phyloP scores from a whole-genome alignment of 2,329 filamentous ascomycete species.

The Colletotrichum spaethianum region DNA sequence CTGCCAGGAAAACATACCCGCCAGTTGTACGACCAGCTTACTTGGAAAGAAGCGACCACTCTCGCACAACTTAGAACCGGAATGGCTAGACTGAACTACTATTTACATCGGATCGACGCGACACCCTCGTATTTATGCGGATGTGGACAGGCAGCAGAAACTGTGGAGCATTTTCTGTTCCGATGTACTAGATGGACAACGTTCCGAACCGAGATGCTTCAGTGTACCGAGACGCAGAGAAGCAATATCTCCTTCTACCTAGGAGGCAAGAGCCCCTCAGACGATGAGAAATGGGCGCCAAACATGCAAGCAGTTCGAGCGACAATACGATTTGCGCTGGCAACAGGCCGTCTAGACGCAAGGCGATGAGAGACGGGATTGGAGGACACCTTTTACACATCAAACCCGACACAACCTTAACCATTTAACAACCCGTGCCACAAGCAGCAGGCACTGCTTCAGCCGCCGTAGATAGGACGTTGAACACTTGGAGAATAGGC shows the following conservation, averaged over 20 bases:
- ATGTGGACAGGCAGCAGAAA: constrained; percentile 44
- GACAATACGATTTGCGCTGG: neutral
- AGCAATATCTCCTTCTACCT: neutral
- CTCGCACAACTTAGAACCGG: neutral
- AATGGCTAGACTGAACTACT: constrained; percentile 42
- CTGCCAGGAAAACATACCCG: neutral
- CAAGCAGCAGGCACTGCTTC: neutral
- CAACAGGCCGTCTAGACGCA: neutral
- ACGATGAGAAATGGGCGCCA: neutral
- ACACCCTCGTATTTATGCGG: constrained; percentile 27
- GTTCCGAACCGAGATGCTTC: neutral
- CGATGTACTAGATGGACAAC: constrained; percentile 38
- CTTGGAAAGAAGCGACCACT: neutral
- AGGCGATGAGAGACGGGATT: neutral
- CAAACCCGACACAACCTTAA: neutral
- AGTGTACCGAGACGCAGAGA: neutral
- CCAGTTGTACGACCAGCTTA: neutral
- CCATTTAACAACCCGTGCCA: neutral
- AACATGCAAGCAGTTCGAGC: neutral
- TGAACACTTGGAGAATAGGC: neutral
- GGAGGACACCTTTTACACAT: neutral
- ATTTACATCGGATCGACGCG: constrained; percentile 32
- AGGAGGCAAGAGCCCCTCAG: neutral
- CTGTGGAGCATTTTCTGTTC: constrained; percentile 27
- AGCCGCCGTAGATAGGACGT: neutral